These are phyloP conservation scores for Lichtheimia ornata DNA, from an alignment of 371 early-diverging fungal species.

Conservation along the genomic window DNA sequence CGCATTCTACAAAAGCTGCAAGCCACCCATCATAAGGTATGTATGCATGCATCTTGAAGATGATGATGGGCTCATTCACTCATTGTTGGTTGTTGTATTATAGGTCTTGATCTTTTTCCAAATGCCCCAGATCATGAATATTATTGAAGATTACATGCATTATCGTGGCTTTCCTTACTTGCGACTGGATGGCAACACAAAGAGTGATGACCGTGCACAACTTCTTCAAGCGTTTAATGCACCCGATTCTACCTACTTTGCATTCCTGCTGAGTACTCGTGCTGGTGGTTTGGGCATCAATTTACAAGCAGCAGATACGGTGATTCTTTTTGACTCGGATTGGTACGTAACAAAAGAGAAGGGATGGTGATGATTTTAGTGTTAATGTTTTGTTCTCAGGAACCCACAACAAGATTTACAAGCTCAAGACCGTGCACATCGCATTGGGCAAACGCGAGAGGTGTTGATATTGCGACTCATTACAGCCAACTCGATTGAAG, in stretches of 20 bases:
- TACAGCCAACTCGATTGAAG: slow-evolving; percentile 95
- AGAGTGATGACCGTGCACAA: slow-evolving; percentile 87
- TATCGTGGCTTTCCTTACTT: slow-evolving; percentile 80
- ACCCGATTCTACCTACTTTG: slow-evolving; percentile 81
- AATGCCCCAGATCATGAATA: slow-evolving; percentile 98
- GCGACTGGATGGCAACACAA: slow-evolving; percentile 96
- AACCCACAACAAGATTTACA: slow-evolving; percentile 99
- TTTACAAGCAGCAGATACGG: slow-evolving; percentile 98
- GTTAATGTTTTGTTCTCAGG: slow-evolving; percentile 21
- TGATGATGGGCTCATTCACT: slow-evolving; percentile 17
- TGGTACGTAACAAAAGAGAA: slow-evolving; percentile 56
- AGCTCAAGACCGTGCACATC: slow-evolving; percentile 99
- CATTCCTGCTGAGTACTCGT: slow-evolving; percentile 97
- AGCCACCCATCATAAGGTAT: slow-evolving; percentile 84
- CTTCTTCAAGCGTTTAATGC: slow-evolving; percentile 85
- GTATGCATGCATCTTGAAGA: background rate
- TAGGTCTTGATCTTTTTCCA: slow-evolving; percentile 98
- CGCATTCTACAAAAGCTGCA: slow-evolving; percentile 92
- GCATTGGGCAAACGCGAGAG: slow-evolving; percentile 99
- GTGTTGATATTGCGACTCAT: slow-evolving; percentile 97
- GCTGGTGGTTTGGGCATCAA: slow-evolving; percentile 99
- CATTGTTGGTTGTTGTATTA: slow-evolving; percentile 9
- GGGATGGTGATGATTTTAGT: background rate
- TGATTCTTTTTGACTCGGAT: slow-evolving; percentile 99
- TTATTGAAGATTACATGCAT: slow-evolving; percentile 94